Evolutionary conservation across 2,329 filamentous ascomycete genomes (phyloP).

Genomic region (Coleophoma cylindrospora): DNA sequence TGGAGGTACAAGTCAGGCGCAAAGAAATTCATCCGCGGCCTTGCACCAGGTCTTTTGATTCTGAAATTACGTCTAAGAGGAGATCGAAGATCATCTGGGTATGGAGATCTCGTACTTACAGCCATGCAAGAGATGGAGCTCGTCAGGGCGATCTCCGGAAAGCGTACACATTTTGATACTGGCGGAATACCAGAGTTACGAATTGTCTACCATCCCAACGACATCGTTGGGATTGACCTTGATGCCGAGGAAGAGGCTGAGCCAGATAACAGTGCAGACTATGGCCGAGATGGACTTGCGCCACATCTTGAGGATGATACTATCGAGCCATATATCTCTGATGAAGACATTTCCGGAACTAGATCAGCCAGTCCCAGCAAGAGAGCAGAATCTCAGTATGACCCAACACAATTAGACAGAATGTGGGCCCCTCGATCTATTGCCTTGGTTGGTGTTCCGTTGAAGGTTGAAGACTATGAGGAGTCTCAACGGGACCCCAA

Average conservation of each 20-base stretch:
- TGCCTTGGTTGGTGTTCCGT: slow-evolving; percentile 58
- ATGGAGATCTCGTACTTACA: slow-evolving; percentile 28
- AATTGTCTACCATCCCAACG: slow-evolving; percentile 69
- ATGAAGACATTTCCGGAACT: slow-evolving; percentile 9
- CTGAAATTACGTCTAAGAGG: slow-evolving; percentile 46
- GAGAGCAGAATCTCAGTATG: slow-evolving; percentile 44
- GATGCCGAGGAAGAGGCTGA: slow-evolving; percentile 68
- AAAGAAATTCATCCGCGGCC: slow-evolving; percentile 74
- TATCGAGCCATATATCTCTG: slow-evolving; percentile 29
- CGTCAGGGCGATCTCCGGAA: slow-evolving; percentile 62
- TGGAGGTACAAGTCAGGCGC: slow-evolving; percentile 79
- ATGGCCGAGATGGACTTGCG: slow-evolving; percentile 48
- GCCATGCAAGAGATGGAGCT: slow-evolving; percentile 44
- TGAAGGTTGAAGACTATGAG: slow-evolving; percentile 63
- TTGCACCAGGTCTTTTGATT: slow-evolving; percentile 72
- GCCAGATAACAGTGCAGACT: slow-evolving; percentile 41
- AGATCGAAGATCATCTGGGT: slow-evolving; percentile 29
- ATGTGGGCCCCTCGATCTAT: slow-evolving; percentile 65
- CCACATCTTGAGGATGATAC: slow-evolving; percentile 62
- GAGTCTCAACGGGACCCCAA: slow-evolving; percentile 25
- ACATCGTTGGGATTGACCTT: slow-evolving; percentile 75
- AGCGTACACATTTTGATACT: slow-evolving; percentile 65
- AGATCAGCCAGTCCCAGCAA: slow-evolving; percentile 21
- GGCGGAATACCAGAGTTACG: slow-evolving; percentile 75
- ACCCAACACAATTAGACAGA: slow-evolving; percentile 61